A percentile compares a stretch with the other conserved stretches of the same genome.
These are phyloP conservation scores for Coemansia sp. DNA, from an alignment of 192 early-diverging fungal genomes.

Conservation along the genomic window DNA sequence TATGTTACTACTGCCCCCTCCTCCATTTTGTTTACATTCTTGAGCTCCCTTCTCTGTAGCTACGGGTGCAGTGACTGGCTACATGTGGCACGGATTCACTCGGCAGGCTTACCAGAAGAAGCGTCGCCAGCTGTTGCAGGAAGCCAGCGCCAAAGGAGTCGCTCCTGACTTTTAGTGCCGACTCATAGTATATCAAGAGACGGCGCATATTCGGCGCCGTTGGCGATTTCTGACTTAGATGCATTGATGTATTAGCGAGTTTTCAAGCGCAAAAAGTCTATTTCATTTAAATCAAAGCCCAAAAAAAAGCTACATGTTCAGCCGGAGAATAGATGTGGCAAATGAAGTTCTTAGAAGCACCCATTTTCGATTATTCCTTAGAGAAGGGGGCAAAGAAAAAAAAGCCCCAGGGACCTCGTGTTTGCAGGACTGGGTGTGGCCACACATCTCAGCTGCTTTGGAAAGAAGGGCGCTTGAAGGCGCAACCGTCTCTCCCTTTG, in stretches of 20 bases:
- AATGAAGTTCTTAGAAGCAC: no score
- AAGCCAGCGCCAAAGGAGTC: constrained; percentile 31
- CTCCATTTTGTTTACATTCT: constrained; percentile 8
- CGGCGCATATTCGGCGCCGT: background rate
- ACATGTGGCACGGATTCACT: constrained; percentile 57
- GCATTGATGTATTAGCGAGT: background rate
- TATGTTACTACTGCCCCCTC: background rate
- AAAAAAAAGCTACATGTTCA: background rate
- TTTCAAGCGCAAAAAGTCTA: background rate
- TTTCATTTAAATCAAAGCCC: background rate
- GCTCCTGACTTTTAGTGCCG: constrained; percentile 19
- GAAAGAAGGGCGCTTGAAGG: constrained; percentile 1
- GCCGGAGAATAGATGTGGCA: background rate
- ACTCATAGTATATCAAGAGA: background rate
- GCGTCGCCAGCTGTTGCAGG: constrained; percentile 38
- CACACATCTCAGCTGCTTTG: background rate
- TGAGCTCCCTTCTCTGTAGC: constrained; percentile 21
- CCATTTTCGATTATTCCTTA: background rate
- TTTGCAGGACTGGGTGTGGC: background rate
- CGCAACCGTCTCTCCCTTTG: background rate
- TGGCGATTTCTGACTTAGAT: background rate
- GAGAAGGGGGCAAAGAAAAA: background rate
- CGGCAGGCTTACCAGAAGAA: constrained; percentile 53
- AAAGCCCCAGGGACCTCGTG: background rate
- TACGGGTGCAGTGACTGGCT: constrained; percentile 49